A percentile compares a stretch with the other conserved stretches of the same genome.
phyloP scores from a whole-genome alignment of 768 basidiomycete genomes.

The Trametes villosa region DNA sequence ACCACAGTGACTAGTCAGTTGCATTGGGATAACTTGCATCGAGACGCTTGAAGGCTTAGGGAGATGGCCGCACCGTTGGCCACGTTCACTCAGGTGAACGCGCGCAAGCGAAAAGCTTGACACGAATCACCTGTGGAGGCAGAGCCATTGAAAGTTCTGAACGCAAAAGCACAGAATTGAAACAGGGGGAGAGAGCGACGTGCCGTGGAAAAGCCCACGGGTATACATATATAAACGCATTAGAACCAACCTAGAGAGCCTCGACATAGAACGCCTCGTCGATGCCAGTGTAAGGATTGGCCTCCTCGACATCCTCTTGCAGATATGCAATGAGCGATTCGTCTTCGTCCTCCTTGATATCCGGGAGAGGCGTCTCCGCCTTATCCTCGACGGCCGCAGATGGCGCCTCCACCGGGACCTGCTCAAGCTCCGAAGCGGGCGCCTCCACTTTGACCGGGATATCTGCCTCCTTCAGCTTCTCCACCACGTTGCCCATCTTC shows the following conservation, averaged over 20 bases:
- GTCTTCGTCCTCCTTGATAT: neutral
- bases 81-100: too few species aligned
- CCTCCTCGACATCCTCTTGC: neutral
- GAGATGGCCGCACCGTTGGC: too few species aligned
- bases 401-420: neutral
- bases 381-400: neutral
- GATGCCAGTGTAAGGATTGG: neutral
- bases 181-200: too few species aligned
- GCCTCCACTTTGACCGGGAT: neutral
- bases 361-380: neutral
- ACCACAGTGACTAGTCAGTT: too few species aligned
- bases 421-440: neutral
- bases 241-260: neutral
- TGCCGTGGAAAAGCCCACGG: too few species aligned
- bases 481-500: constrained; percentile 25
- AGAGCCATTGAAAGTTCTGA: too few species aligned
- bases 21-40: too few species aligned
- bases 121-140: too few species aligned
- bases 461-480: constrained; percentile 25
- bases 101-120: too few species aligned
- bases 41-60: too few species aligned
- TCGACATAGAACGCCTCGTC: neutral
- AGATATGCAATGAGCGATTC: neutral
- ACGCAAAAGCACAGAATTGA: too few species aligned
- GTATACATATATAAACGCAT: too few species aligned